These are phyloP conservation scores for Mucor lusitanicus DNA, from an alignment of 371 early-diverging fungal genomes.

Conservation along the genomic window DNA sequence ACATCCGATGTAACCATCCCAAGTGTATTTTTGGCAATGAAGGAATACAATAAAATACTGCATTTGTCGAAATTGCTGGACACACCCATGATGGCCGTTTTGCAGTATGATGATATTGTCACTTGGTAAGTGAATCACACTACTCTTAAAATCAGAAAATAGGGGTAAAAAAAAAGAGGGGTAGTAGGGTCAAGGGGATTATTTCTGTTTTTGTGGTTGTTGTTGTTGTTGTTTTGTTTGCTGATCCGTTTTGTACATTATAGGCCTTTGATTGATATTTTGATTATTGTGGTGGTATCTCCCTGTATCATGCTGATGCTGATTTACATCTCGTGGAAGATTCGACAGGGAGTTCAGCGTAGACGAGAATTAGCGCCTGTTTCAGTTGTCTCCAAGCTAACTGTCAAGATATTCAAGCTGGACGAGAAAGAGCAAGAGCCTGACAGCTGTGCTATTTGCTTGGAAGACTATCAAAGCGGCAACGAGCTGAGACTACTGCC, in stretches of 20 bases:
- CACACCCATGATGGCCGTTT: constrained; percentile 41
- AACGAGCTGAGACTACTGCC: constrained; percentile 79
- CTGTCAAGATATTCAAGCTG: constrained; percentile 56
- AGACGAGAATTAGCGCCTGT: constrained; percentile 68
- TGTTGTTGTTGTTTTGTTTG: neutral
- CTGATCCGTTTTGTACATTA: neutral
- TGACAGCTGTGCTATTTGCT: constrained; percentile 89
- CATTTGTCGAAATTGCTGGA: constrained; percentile 40
- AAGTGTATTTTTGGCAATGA: constrained; percentile 71
- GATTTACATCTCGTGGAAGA: constrained; percentile 62
- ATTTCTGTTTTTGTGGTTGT: neutral
- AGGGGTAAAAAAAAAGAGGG: constrained; percentile 3
- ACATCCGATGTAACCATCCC: constrained; percentile 76
- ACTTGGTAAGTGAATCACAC: constrained; percentile 12
- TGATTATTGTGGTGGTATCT: constrained; percentile 24
- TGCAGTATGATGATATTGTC: constrained; percentile 15
- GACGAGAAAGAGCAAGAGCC: constrained; percentile 53
- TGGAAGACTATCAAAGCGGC: constrained; percentile 83
- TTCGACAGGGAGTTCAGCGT: constrained; percentile 58
- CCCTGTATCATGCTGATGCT: constrained; percentile 57
- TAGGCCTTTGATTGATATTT: constrained; percentile 32
- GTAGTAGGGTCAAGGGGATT: too few relatives aligned
- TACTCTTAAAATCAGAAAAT: neutral
- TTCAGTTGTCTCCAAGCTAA: constrained; percentile 64
- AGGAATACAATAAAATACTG: constrained; percentile 57